Percentiles rank a stretch among this genome's conserved stretches.
Conservation (phyloP, 805 yeast species). For the Yueomyces sinensis region DNA sequence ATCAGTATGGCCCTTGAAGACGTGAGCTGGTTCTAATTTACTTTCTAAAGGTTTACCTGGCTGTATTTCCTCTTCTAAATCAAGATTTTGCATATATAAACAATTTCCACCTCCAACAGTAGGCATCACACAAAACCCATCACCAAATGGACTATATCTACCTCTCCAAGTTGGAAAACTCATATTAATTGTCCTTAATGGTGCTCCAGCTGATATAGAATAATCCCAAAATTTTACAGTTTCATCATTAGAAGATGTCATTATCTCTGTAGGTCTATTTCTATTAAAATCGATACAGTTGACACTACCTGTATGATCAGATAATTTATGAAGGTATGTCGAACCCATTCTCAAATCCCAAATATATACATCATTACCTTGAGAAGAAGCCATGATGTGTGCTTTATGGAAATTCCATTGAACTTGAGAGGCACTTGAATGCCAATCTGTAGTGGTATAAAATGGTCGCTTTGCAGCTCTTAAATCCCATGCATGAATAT, state of each 20-base stretch:
- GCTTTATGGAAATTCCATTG: constrained; percentile 80
- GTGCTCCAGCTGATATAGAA: constrained; percentile 27
- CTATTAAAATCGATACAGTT: constrained; percentile 81
- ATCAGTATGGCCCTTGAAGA: constrained; percentile 71
- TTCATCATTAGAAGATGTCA: constrained; percentile 79
- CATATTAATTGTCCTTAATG: constrained; percentile 49
- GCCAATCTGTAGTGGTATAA: constrained; percentile 80
- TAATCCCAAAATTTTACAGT: constrained; percentile 77
- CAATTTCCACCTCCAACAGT: constrained; percentile 65
- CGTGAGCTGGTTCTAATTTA: constrained; percentile 39
- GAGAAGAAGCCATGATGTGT: constrained; percentile 71
- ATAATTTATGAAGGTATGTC: constrained; percentile 49
- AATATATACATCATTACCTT: constrained; percentile 62
- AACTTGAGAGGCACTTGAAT: constrained; percentile 89
- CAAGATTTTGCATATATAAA: constrained; percentile 22
- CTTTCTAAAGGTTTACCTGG: constrained; percentile 18
- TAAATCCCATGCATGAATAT: constrained; percentile 82
- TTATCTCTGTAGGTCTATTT: constrained; percentile 41
- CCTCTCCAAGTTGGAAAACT: constrained; percentile 86
- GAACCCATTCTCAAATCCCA: constrained; percentile 89
- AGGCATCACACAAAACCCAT: constrained; percentile 82
- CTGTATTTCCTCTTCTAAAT: constrained; percentile 4
- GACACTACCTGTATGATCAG: constrained; percentile 75
- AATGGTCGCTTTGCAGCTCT: constrained; percentile 66
- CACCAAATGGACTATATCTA: constrained; percentile 78